phyloP scores from a whole-genome alignment of 345 rosid genomes.

The Jatropha curcas region DNA sequence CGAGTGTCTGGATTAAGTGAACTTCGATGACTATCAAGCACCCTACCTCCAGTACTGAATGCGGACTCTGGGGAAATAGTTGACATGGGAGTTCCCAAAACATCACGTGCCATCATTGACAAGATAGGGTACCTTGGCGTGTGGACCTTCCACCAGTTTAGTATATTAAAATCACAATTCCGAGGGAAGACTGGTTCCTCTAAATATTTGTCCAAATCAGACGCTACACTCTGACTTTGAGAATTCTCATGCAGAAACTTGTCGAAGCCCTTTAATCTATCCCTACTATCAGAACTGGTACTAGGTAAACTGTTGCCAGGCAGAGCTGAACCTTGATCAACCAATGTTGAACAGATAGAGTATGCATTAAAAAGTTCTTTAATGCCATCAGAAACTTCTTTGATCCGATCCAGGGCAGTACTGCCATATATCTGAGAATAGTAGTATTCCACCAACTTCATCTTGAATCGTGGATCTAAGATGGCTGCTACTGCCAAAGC shows the following conservation, averaged over 20 bases:
- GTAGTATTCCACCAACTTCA: constrained; percentile 92
- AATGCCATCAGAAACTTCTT: constrained; percentile 77
- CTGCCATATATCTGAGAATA: constrained; percentile 94
- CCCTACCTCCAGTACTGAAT: constrained; percentile 52
- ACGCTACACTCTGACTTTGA: constrained; percentile 54
- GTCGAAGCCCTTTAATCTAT: constrained; percentile 85
- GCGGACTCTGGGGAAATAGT: constrained; percentile 55
- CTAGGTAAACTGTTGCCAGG: constrained; percentile 73
- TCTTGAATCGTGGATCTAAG: constrained; percentile 91
- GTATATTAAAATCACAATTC: constrained; percentile 69
- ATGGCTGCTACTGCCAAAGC: constrained; percentile 85
- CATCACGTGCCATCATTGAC: constrained; percentile 94
- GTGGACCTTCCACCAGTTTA: constrained; percentile 98
- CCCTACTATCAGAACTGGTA: constrained; percentile 54
- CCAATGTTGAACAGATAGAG: constrained; percentile 71
- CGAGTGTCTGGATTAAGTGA: constrained; percentile 60
- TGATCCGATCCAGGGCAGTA: constrained; percentile 76
- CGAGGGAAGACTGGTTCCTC: constrained; percentile 92
- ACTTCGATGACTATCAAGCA: constrained; percentile 57
- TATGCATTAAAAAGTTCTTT: constrained; percentile 83
- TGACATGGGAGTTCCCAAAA: constrained; percentile 83
- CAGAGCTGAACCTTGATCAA: constrained; percentile 72
- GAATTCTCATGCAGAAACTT: constrained; percentile 85
- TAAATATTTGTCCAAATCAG: constrained; percentile 86
- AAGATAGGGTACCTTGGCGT: constrained; percentile 92